Conservation (phyloP, 1,284 basidiomycete species). For the Takashimella tepidaria region DNA sequence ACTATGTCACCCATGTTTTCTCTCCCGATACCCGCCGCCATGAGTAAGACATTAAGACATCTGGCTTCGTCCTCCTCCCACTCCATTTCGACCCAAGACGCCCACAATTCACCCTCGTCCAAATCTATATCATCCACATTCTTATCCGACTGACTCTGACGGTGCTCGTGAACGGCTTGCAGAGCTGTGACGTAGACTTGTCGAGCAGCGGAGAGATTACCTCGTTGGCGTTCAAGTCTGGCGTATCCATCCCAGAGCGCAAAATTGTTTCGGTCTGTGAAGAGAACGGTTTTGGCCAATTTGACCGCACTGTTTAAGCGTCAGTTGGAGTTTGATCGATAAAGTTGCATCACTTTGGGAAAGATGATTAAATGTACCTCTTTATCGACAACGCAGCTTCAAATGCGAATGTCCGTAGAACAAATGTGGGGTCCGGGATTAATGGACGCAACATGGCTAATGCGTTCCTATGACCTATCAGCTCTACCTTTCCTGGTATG, state of each 20-base stretch:
- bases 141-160: slow-evolving; percentile 11
- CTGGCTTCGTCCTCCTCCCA: slow-evolving; percentile 42
- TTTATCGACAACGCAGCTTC: slow-evolving; percentile 37
- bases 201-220: slow-evolving; percentile 65
- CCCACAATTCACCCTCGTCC: slow-evolving; percentile 59
- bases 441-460: slow-evolving; percentile 27
- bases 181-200: slow-evolving; percentile 70
- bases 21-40: slow-evolving; percentile 21
- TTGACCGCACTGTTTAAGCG: slow-evolving; percentile 49
- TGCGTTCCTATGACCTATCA: slow-evolving; percentile 21
- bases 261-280: slow-evolving; percentile 60
- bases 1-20: slow-evolving; percentile 10
- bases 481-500: not conserved
- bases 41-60: slow-evolving; percentile 26
- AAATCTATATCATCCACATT: slow-evolving; percentile 11
- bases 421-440: slow-evolving; percentile 43
- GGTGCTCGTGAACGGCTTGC: slow-evolving; percentile 29
- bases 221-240: slow-evolving; percentile 66
- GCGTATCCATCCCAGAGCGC: slow-evolving; percentile 76
- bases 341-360: not conserved
- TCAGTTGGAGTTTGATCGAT: not conserved
- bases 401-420: slow-evolving; percentile 42
- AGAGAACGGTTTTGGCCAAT: slow-evolving; percentile 65
- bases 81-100: slow-evolving; percentile 86
- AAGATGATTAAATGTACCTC: slow-evolving; percentile 19